phyloP scores from a whole-genome alignment of 148 eudicot species.

The Chenopodium album region DNA sequence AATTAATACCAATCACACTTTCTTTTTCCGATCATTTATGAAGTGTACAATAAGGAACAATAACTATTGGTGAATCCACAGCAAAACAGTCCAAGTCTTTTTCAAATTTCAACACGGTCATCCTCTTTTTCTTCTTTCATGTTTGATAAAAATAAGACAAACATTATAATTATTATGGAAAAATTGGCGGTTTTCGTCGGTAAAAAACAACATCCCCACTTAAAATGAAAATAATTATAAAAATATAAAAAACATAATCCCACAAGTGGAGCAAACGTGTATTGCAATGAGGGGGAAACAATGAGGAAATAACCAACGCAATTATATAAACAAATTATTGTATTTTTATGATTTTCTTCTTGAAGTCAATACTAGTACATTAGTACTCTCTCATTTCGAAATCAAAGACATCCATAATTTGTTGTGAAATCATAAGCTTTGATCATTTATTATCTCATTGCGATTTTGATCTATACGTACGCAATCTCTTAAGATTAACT shows the following conservation, averaged over 20 bases:
- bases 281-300: conserved; percentile 21
- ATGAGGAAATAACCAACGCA: conserved; percentile 24
- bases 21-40: not conserved
- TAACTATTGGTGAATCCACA: conserved; percentile 12
- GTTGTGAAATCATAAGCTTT: not conserved
- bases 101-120: conserved; percentile 18
- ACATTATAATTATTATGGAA: not conserved
- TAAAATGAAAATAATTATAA: not conserved
- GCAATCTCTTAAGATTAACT: too few species aligned
- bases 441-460: too few species aligned
- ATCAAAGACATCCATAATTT: not conserved
- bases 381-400: not conserved
- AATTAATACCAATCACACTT: conserved; percentile 11
- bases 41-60: conserved; percentile 18
- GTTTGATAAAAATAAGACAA: conserved; percentile 5
- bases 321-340: not conserved
- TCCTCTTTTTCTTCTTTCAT: conserved; percentile 24
- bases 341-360: not conserved
- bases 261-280: conserved; percentile 32
- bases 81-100: conserved; percentile 23
- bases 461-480: too few species aligned
- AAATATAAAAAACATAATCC: conserved; percentile 16
- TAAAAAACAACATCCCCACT: not conserved
- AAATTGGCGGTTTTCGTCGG: not conserved
- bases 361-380: not conserved